Percentiles rank a stretch among this genome's conserved stretches.
These are phyloP conservation scores for Naegleria gruberi DNA, from an alignment of 208 protist genomes.

Conservation along the genomic window DNA sequence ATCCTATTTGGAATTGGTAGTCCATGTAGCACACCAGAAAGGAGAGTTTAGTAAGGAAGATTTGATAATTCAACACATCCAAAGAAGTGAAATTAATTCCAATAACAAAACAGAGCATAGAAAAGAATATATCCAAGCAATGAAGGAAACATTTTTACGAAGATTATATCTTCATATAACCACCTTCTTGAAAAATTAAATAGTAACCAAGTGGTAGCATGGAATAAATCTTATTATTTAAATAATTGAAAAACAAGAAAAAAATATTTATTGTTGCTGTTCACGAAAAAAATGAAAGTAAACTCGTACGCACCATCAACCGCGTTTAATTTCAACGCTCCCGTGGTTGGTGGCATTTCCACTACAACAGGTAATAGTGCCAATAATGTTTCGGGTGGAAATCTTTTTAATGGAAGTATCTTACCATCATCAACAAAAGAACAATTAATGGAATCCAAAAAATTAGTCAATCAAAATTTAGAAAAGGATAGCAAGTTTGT, in stretches of 20 bases:
- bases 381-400: no score
- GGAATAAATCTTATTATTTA: no score
- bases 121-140: neutral
- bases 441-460: neutral
- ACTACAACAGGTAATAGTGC: no score
- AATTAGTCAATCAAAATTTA: neutral
- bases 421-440: neutral
- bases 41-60: neutral
- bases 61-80: neutral
- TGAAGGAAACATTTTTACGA: neutral
- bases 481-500: neutral
- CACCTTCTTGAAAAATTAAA: neutral
- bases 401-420: no score
- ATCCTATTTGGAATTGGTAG: neutral
- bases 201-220: no score
- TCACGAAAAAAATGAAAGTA: no score
- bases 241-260: no score
- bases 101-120: neutral
- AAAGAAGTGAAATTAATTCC: constrained; percentile 3
- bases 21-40: neutral
- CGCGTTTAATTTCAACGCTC: no score
- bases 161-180: neutral
- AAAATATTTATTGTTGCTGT: no score
- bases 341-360: no score
- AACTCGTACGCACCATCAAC: no score